phyloP scores from a whole-genome alignment of 768 basidiomycete species.

The Tricholoma flavovirens region DNA sequence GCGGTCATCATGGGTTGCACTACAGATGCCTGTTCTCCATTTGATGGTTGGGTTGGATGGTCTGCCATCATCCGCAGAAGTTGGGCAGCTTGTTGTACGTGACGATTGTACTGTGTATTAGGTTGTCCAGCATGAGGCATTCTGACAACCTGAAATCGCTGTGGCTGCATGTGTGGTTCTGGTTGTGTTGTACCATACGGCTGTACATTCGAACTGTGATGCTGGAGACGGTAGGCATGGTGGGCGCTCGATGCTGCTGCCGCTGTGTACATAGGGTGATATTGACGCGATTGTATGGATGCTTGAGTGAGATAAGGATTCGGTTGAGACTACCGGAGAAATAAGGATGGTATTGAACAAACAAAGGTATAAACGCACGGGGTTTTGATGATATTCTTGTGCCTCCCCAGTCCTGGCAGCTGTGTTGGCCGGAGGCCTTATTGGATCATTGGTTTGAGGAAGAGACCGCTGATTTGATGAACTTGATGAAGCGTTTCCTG shows the following conservation, averaged over 20 bases:
- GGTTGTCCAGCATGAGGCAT: neutral
- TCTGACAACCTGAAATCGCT: neutral
- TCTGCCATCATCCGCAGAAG: neutral
- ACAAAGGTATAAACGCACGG: neutral
- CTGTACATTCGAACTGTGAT: neutral
- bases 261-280: neutral
- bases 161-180: neutral
- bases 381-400: neutral
- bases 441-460: neutral
- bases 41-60: neutral
- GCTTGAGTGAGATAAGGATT: neutral
- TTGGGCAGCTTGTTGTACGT: neutral
- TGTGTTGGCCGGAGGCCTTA: neutral
- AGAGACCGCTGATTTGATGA: slow-evolving; percentile 6
- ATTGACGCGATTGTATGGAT: neutral
- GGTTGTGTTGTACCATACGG: neutral
- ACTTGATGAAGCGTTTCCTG: slow-evolving; percentile 3
- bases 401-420: neutral
- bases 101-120: neutral
- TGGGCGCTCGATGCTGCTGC: neutral
- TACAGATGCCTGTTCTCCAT: neutral
- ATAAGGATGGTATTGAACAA: neutral
- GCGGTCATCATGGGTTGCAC: neutral
- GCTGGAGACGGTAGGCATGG: neutral
- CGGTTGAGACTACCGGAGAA: neutral